Base-by-base conservation (phyloP, 768 basidiomycete species). In the Panus rudis region DNA sequence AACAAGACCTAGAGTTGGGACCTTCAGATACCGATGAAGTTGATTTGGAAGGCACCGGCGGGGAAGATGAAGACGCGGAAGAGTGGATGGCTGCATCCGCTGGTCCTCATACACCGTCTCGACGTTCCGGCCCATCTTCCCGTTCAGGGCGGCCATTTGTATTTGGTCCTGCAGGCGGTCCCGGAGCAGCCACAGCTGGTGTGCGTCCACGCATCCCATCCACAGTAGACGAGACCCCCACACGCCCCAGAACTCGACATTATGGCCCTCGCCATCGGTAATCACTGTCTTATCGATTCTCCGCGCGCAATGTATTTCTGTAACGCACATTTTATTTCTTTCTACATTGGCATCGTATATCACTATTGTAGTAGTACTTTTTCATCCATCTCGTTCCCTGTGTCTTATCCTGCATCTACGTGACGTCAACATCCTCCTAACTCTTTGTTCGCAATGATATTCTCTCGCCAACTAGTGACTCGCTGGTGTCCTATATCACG, bases 141-240 rank as follows among this genome's bases (percentile, higher is more conserved):
- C 43, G 20, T 34, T 51, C 42, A 12, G 23, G 10, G 22, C 28
- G 40, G 27, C 19, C 6, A 16, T 24, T 6, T 30, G 42, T 6
- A 41, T n/a, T n/a, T n/a, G n/a, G 31, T 12, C 16, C n/a, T 22
- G 34, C 19, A 13, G 41, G 21, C 8, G 37, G 35, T 12, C 24
- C 35, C n/a, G n/a, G n/a, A n/a, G 31, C 54, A 25, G 30, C 56
- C 38, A 50, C 51, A 30, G 41, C 48, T 50, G 61, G 57, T 37
- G 53, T 58, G 2, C 61, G 64, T 31, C 54, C 62, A 41, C 66
- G 68, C 33, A 59, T 64, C 30, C 64, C 63, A 19, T 39, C 62
- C 20, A 65, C 54, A 10, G 28, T 17, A 41, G 71, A 75, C 44
- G 78, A 81, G 53, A 79, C 79, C 1, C 80, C 81, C 27, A 81